Evolutionary conservation across 1,284 basidiomycete genomes (phyloP).

Genomic region (Microbotryum silenes-acaulis): DNA sequence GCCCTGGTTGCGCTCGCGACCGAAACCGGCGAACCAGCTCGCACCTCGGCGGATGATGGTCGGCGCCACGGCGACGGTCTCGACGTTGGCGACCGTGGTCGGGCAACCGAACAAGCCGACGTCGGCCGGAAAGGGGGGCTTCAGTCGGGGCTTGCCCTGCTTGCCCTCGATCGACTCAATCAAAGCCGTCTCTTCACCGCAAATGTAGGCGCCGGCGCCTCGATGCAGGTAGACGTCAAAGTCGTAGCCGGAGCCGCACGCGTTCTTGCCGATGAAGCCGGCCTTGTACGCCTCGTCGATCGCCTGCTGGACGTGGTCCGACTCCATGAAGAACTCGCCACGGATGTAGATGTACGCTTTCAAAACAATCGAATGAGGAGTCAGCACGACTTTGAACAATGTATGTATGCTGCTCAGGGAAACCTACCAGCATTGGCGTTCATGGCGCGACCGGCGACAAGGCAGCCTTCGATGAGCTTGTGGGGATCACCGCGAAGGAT

Average conservation of each 20-base stretch:
- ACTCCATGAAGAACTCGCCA: slow-evolving; percentile 96
- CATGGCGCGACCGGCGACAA: slow-evolving; percentile 96
- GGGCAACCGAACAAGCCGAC: slow-evolving; percentile 96
- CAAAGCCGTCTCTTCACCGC: slow-evolving; percentile 95
- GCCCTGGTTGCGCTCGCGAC: slow-evolving; percentile 84
- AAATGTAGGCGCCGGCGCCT: slow-evolving; percentile 96
- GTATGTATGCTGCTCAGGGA: background rate
- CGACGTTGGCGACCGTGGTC: slow-evolving; percentile 95
- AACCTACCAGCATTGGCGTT: slow-evolving; percentile 70
- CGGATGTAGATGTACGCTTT: slow-evolving; percentile 96
- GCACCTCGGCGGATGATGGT: slow-evolving; percentile 89
- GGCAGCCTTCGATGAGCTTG: slow-evolving; percentile 95
- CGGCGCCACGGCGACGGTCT: slow-evolving; percentile 94
- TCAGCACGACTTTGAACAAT: background rate
- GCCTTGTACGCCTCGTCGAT: slow-evolving; percentile 90
- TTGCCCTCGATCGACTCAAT: slow-evolving; percentile 96
- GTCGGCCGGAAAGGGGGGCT: slow-evolving; percentile 99
- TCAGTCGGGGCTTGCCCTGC: slow-evolving; percentile 94
- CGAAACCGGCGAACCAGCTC: slow-evolving; percentile 89
- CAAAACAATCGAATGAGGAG: background rate
- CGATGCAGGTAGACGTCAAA: slow-evolving; percentile 98
- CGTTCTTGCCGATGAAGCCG: slow-evolving; percentile 86
- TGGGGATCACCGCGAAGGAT: slow-evolving; percentile 97
- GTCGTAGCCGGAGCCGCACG: slow-evolving; percentile 82
- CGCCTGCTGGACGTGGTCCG: slow-evolving; percentile 83